Percentiles rank a stretch among this genome's conserved stretches.
phyloP scores from a whole-genome alignment of 371 early-diverging fungal genomes.

The Apophysomyces trapeziformis region DNA sequence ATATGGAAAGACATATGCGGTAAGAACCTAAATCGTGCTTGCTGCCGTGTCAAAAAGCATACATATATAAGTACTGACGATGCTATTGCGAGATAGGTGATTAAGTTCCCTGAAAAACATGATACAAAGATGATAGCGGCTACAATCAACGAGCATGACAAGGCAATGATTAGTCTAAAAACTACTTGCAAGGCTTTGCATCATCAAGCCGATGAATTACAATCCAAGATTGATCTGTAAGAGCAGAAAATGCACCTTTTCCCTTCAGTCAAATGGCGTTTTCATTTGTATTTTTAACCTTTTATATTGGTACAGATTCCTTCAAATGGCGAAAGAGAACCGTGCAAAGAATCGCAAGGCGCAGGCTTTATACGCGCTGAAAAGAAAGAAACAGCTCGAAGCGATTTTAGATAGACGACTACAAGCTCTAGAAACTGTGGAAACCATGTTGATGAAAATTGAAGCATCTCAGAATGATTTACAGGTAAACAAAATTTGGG shows the following conservation, averaged over 20 bases:
- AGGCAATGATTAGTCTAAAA: slow-evolving; percentile 51
- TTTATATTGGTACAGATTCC: slow-evolving; percentile 16
- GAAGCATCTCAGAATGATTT: slow-evolving; percentile 59
- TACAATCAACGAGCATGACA: slow-evolving; percentile 48
- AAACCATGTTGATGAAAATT: slow-evolving; percentile 56
- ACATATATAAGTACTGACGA: no score
- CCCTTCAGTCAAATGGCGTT: background rate
- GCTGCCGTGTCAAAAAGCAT: background rate
- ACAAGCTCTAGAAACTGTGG: slow-evolving; percentile 58
- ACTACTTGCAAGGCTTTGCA: slow-evolving; percentile 51
- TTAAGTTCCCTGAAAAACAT: slow-evolving; percentile 40
- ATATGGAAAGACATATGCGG: slow-evolving; percentile 31
- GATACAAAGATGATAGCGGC: slow-evolving; percentile 14
- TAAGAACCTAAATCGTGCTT: background rate
- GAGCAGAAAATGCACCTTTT: background rate
- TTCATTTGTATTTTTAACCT: background rate
- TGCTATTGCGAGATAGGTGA: slow-evolving; percentile 14
- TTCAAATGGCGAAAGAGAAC: slow-evolving; percentile 25
- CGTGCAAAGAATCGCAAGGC: slow-evolving; percentile 31
- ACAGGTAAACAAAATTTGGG: slow-evolving; percentile 37
- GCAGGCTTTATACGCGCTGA: slow-evolving; percentile 55
- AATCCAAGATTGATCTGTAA: slow-evolving; percentile 44
- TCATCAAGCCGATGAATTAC: slow-evolving; percentile 52
- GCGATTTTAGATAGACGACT: slow-evolving; percentile 50
- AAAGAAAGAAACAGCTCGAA: slow-evolving; percentile 45